phyloP scores from a whole-genome alignment of 345 rosid species.

The Corchorus capsularis region DNA sequence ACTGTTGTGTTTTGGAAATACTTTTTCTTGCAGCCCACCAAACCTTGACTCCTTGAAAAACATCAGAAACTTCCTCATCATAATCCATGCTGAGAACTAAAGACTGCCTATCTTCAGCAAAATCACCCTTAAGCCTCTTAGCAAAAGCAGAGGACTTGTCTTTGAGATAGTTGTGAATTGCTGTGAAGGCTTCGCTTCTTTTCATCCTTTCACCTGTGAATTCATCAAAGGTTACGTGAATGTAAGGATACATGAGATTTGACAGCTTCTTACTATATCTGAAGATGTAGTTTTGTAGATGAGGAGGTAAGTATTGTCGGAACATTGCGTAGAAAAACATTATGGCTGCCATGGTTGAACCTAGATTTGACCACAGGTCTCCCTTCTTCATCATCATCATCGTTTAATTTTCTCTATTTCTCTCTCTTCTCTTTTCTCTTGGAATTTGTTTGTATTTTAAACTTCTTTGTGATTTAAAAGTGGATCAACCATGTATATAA shows the following conservation, averaged over 20 bases:
- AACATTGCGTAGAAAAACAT: neutral
- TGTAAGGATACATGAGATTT: neutral
- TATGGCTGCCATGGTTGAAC: neutral
- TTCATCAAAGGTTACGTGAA: neutral
- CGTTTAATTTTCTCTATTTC: too few relatives aligned
- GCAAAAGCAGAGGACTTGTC: neutral
- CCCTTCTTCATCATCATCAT: too few relatives aligned
- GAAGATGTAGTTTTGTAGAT: neutral
- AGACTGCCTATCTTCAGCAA: neutral
- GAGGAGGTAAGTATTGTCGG: neutral
- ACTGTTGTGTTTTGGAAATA: neutral
- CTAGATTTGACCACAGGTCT: too few relatives aligned
- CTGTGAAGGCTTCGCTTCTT: neutral
- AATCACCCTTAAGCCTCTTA: slow-evolving; percentile 4
- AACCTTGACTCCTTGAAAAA: neutral
- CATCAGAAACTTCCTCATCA: neutral
- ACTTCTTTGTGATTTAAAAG: too few relatives aligned
- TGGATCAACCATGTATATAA: too few relatives aligned
- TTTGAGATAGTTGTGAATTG: neutral
- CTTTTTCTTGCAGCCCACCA: neutral
- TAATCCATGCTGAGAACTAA: slow-evolving; percentile 1
- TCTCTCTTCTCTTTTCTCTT: too few relatives aligned
- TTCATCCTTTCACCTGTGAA: neutral
- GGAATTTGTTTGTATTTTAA: too few relatives aligned
- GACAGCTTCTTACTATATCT: neutral